Evolutionary conservation across 1,284 basidiomycete genomes (phyloP).

Genomic region (Sutorius eximius): DNA sequence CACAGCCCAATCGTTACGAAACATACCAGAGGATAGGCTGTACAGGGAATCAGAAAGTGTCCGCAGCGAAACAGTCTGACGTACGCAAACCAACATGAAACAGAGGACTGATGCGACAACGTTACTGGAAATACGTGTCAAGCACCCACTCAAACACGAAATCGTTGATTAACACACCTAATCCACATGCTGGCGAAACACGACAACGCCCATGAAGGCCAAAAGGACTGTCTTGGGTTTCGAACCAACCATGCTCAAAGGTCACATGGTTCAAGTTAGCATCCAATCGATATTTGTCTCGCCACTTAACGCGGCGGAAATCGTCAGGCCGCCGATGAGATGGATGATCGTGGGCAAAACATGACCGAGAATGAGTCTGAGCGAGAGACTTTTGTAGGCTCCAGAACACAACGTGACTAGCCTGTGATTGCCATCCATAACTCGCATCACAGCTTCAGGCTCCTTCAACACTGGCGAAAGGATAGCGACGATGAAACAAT

Average conservation of each 20-base stretch:
- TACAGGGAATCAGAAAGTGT: constrained; percentile 10
- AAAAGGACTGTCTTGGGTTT: constrained; percentile 85
- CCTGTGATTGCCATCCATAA: too few species aligned
- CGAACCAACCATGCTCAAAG: constrained; percentile 89
- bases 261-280: constrained; percentile 89
- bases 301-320: constrained; percentile 93
- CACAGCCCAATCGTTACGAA: constrained; percentile 85
- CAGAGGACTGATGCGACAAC: constrained; percentile 97
- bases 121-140: constrained; percentile 56
- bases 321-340: constrained; percentile 96
- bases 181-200: constrained; percentile 99
- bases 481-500: too few species aligned
- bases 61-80: constrained; percentile 25
- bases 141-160: constrained; percentile 14
- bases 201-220: constrained; percentile 94
- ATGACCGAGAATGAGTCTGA: constrained; percentile 75
- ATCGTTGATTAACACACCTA: constrained; percentile 51
- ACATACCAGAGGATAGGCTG: constrained; percentile 92
- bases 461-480: too few species aligned
- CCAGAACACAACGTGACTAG: too few species aligned
- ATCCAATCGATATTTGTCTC: constrained; percentile 98
- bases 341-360: constrained; percentile 96
- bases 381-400: too few species aligned
- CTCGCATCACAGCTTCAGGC: too few species aligned
- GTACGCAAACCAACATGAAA: constrained; percentile 92